Conservation (phyloP, 352 stramenopile genomes). For the Phytophthora europaea region DNA sequence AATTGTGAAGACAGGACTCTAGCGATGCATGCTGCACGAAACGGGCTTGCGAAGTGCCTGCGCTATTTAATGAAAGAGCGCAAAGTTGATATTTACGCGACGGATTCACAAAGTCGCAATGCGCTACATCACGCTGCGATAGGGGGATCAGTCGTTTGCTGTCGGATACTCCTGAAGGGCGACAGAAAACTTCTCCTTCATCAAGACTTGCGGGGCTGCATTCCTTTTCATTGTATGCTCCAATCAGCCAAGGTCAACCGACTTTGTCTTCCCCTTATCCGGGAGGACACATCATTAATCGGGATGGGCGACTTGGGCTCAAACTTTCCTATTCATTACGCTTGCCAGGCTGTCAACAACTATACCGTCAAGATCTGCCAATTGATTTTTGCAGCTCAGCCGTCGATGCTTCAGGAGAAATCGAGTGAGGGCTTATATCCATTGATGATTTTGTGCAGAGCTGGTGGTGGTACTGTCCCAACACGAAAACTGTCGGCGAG, state of each 20-base stretch:
- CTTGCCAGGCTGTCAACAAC: constrained; percentile 59
- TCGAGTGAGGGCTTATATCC: constrained; percentile 50
- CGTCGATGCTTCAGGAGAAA: constrained; percentile 48
- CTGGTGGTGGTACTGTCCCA: constrained; percentile 14
- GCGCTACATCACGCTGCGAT: constrained; percentile 63
- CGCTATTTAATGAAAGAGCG: constrained; percentile 52
- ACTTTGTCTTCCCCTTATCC: constrained; percentile 55
- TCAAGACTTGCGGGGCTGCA: constrained; percentile 61
- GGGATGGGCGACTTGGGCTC: constrained; percentile 56
- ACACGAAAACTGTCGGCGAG: background rate
- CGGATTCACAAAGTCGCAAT: constrained; percentile 59
- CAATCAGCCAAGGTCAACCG: constrained; percentile 54
- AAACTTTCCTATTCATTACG: constrained; percentile 72
- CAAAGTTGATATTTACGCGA: constrained; percentile 60
- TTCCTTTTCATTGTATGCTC: constrained; percentile 71
- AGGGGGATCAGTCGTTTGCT: constrained; percentile 47
- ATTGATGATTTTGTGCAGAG: constrained; percentile 63
- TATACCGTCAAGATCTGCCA: constrained; percentile 56
- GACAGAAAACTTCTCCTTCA: constrained; percentile 56
- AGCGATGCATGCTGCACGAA: constrained; percentile 61
- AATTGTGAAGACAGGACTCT: constrained; percentile 49
- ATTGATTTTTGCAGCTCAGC: constrained; percentile 54
- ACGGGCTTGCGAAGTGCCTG: constrained; percentile 51
- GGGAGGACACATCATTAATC: constrained; percentile 41
- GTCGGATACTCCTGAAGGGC: constrained; percentile 49